Evolutionary conservation across 352 stramenopile species (phyloP), one percentile per base, ranked within the genome.

Genomic region (Globisporangium nodosum): DNA sequence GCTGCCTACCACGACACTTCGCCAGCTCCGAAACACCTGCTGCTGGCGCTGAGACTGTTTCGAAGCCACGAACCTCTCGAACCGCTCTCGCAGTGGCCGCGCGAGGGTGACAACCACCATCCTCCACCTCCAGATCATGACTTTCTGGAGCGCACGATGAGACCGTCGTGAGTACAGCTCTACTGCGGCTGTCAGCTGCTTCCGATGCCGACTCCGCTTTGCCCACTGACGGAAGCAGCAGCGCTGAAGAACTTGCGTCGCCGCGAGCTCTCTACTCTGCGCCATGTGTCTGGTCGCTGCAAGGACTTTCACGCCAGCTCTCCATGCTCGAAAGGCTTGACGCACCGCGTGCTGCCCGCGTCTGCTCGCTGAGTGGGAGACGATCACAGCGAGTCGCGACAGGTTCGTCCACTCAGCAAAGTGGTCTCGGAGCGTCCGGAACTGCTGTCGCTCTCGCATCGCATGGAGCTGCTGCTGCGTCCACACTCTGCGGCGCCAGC

Each of bases 391-490:
- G 2, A 91, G 69, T 0, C 79, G 76, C 1, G 79, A 73, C 27
- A 76, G 11, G 56, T 87, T 88, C 2, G 75, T 50, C 81, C 81
- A 92, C 47, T 85, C 76, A 0, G 11, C 57, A 50, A 88, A 78
- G 33, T 87, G 62, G 12, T 52, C 9, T 35, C 56, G 71, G 21
- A 71, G 20, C 5, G 70, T 15, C 3, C 68, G 67, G n/a, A 56
- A 16, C 8, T 74, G 54, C 0, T 76, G 60, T 18, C 6, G 70
- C 15, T 49, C 9, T 35, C 58, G 73, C 24, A 71, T 18, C 6
- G 70, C 15, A 2, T 66, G 67, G 16, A 56, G 20, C 8, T 74
- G 54, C 0, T 76, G 60, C 5, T 63, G 65, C 11, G 67, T 54
- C 75, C 81, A 87, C 5, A 87, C 55, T 24, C 71, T 71, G 2